These are phyloP conservation scores for Sordariomycetes sp. DNA, from an alignment of 2,329 filamentous ascomycete species.

Conservation along the genomic window DNA sequence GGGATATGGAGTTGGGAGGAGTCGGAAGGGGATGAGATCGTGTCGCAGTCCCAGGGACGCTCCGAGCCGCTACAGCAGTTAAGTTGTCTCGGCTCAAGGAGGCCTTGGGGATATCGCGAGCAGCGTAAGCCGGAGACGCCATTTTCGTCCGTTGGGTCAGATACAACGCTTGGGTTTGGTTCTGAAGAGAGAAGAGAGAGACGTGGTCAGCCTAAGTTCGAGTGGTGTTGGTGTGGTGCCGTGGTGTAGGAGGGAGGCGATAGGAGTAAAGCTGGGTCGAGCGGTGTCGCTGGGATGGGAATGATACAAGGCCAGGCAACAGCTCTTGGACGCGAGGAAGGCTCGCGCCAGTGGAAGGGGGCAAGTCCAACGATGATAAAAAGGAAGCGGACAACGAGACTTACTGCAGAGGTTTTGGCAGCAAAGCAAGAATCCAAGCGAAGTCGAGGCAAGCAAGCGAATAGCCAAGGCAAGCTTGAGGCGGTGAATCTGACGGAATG, in stretches of 20 bases:
- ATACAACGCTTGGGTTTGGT: conserved; percentile 3
- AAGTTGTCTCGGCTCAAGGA: conserved; percentile 55
- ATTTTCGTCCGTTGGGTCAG: conserved; percentile 26
- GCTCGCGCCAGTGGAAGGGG: neutral
- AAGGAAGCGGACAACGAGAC: neutral
- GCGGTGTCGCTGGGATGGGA: neutral
- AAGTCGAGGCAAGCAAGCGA: neutral
- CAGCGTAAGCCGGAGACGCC: conserved; percentile 54
- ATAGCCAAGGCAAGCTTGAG: neutral
- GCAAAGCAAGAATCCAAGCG: neutral
- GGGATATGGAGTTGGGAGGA: conserved; percentile 91
- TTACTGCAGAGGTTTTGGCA: neutral
- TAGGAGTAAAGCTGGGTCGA: neutral
- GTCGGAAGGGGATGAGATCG: conserved; percentile 61
- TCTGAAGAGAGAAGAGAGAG: neutral
- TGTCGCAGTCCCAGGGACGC: conserved; percentile 46
- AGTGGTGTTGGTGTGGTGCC: neutral
- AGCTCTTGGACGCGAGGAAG: neutral
- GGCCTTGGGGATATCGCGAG: conserved; percentile 53
- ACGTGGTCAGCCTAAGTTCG: neutral
- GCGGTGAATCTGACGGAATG: conserved; percentile 1
- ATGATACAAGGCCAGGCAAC: neutral
- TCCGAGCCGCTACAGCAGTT: conserved; percentile 57
- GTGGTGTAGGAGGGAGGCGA: neutral
- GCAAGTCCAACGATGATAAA: neutral